A percentile compares a stretch with the other conserved stretches of the same genome.
Evolutionary conservation across 768 basidiomycete genomes (phyloP).

Genomic region (Clathrus columnatus): DNA sequence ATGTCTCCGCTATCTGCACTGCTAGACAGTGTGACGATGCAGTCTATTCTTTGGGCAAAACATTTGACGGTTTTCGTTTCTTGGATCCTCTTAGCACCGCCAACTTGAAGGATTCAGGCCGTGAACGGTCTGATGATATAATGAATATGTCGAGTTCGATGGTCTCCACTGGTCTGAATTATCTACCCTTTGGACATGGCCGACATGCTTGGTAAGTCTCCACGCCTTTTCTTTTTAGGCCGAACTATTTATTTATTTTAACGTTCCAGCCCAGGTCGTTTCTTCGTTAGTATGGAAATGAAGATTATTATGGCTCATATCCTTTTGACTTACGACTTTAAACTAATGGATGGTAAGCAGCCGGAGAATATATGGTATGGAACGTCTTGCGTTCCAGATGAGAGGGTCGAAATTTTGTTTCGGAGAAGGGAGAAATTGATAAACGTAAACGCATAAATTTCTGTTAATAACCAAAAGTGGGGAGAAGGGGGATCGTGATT

Average conservation of each 20-base stretch:
- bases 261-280: background rate
- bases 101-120: too few relatives aligned
- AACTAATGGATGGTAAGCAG: background rate
- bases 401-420: background rate
- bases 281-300: constrained; percentile 1
- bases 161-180: background rate
- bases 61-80: background rate
- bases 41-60: background rate
- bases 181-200: constrained; percentile 2
- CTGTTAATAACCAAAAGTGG: too few relatives aligned
- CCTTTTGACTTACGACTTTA: background rate
- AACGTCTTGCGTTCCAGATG: background rate
- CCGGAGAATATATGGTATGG: background rate
- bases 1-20: constrained; percentile 18
- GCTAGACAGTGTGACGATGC: background rate
- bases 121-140: background rate
- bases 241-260: background rate
- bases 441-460: too few relatives aligned
- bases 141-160: background rate
- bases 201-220: background rate
- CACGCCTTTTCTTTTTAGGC: background rate
- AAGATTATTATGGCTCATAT: background rate
- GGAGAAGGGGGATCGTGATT: too few relatives aligned
- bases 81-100: too few relatives aligned
- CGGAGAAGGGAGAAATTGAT: background rate